Evolutionary conservation across 148 eudicot genomes (phyloP), one percentile per base, ranked within the genome.

Genomic region (Chenopodium quinoa): DNA sequence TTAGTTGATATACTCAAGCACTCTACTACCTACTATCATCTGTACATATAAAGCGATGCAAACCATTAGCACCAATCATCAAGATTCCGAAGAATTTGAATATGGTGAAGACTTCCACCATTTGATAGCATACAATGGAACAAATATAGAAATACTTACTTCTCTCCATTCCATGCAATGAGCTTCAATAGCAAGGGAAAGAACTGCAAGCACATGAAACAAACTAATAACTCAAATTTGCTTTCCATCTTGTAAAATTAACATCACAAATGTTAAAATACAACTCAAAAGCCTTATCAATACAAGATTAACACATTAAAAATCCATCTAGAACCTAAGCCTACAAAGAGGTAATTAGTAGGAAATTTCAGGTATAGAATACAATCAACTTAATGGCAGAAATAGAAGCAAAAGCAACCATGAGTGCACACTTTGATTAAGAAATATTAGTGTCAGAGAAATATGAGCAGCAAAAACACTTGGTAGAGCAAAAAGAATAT

Each of bases 131-230:
- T 25, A 32, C 77, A n/a, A 70, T 17, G 74, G 40, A 56, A 54
- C 29, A 75, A 56, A 20, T 52, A 71, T 56, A 74, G 63, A 62
- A 74, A 58, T 9, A 81, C 97, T 90, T 90, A 95, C 99, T 90
- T 91, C 85, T 93, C 94, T 80, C 99, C 98, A 78, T 93, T 93
- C 98, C 99, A 96, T 34, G 97, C 97, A 81, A 96, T 88, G 81
- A 96, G 88, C 91, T 96, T 96, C 82, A 96, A 90, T 84, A 93
- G 79, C 84, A 96, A 89, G 37, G 98, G 99, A 86, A 91, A 96
- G 83, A 91, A 93, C 98, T 96, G 94, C 90, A 91, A 81, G 79
- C 54, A 68, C 64, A 69, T 73, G 37, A 71, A 64, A 6, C 66
- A 13, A 62, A 20, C 50, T 34, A 9, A 78, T 32, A 70, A 58